Percentiles rank a stretch among this genome's conserved stretches.
These are phyloP conservation scores for Rhodamnia argentea DNA, from an alignment of 345 rosid genomes.

Conservation along the genomic window DNA sequence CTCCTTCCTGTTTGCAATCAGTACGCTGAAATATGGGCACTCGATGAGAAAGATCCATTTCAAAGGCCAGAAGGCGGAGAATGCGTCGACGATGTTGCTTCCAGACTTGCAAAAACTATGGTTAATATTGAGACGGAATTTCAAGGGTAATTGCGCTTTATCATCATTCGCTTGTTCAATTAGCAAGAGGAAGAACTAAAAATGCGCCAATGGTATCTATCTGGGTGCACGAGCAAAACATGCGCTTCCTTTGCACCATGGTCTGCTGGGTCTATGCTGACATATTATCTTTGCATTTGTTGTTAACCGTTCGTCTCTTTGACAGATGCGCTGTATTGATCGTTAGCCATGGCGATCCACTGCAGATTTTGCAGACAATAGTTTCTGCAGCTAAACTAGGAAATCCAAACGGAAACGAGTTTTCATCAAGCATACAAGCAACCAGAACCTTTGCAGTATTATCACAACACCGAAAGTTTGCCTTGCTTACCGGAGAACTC, in stretches of 20 bases:
- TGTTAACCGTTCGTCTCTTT: neutral
- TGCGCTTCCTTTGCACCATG: neutral
- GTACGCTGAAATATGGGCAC: constrained; percentile 80
- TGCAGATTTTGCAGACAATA: constrained; percentile 80
- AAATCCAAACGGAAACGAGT: neutral
- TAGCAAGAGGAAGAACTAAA: neutral
- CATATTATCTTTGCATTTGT: neutral
- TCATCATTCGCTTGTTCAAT: neutral
- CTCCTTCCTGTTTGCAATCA: constrained; percentile 9
- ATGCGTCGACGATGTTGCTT: constrained; percentile 73
- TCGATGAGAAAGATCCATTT: constrained; percentile 81
- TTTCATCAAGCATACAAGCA: constrained; percentile 33
- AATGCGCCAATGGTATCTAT: neutral
- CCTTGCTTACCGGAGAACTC: constrained; percentile 72
- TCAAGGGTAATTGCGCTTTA: constrained; percentile 33
- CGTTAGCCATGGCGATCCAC: constrained; percentile 90
- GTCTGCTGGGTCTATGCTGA: neutral
- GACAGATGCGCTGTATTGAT: constrained; percentile 46
- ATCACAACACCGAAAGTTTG: constrained; percentile 75
- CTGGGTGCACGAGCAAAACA: neutral
- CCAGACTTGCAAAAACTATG: constrained; percentile 58
- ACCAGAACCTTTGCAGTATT: constrained; percentile 39
- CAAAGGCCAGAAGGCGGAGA: constrained; percentile 69
- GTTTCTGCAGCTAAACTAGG: constrained; percentile 32
- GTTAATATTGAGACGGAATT: constrained; percentile 49